Percentiles rank a stretch among this genome's conserved stretches.
Evolutionary conservation across 2,329 filamentous ascomycete genomes (phyloP).

Genomic region (Alternaria ethzedia): DNA sequence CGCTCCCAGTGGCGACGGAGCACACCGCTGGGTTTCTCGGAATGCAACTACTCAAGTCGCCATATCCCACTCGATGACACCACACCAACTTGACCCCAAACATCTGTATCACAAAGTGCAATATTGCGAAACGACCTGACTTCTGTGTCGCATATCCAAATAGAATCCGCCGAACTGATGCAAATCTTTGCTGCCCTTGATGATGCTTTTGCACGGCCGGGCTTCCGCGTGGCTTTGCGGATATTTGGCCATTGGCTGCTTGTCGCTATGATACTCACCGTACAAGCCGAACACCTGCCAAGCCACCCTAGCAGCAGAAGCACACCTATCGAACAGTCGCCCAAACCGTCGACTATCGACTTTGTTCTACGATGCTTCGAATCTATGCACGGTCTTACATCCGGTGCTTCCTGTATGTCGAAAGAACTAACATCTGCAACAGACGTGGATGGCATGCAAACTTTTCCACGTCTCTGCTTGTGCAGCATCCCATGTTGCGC

Average conservation of each 20-base stretch:
- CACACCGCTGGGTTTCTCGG: slow-evolving; percentile 36
- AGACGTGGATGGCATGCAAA: slow-evolving; percentile 1
- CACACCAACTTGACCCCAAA: not conserved
- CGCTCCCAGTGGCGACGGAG: slow-evolving; percentile 29
- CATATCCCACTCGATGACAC: not conserved
- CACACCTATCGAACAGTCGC: not conserved
- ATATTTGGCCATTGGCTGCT: slow-evolving; percentile 1
- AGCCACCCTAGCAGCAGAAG: slow-evolving; percentile 2
- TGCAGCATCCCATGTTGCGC: not conserved
- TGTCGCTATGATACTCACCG: slow-evolving; percentile 1
- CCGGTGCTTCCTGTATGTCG: not conserved
- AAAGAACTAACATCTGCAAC: not conserved
- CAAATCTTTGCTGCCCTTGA: not conserved
- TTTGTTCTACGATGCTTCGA: slow-evolving; percentile 2
- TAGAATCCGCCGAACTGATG: not conserved
- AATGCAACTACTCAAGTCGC: slow-evolving; percentile 22
- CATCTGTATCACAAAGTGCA: not conserved
- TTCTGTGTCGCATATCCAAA: not conserved
- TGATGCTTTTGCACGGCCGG: slow-evolving; percentile 9
- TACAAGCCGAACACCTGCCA: not conserved
- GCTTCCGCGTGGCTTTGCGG: slow-evolving; percentile 4
- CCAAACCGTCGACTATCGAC: slow-evolving; percentile 2
- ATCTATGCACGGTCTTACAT: not conserved
- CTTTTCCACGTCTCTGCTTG: not conserved
- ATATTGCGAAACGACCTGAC: not conserved